Evolutionary conservation across 495 filamentous ascomycete species (phyloP).

Genomic region (Tuber brumale): DNA sequence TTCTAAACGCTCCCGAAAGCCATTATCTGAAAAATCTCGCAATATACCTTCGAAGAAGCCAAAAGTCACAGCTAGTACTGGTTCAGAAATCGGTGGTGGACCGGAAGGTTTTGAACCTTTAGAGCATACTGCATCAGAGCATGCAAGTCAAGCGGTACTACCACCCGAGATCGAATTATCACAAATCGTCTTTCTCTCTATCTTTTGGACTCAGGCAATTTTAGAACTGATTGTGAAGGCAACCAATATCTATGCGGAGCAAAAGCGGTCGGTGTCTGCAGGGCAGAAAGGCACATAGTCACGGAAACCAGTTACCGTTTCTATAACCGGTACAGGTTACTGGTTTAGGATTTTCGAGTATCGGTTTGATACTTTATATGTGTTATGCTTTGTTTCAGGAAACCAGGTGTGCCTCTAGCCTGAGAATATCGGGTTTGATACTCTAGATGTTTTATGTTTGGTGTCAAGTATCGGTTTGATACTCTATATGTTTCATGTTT

Average conservation of each 20-base stretch:
- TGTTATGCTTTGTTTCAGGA: too few relatives aligned
- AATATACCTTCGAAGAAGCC: background rate
- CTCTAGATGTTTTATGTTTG: too few relatives aligned
- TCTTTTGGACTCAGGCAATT: background rate
- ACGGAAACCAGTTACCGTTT: background rate
- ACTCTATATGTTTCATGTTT: too few relatives aligned
- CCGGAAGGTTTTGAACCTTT: background rate
- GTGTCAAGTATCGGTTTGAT: too few relatives aligned
- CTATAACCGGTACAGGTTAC: too few relatives aligned
- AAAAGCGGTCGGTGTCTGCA: background rate
- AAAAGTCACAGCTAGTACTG: background rate
- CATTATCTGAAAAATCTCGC: background rate
- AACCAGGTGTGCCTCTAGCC: too few relatives aligned
- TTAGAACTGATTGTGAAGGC: background rate
- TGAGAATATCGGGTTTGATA: too few relatives aligned
- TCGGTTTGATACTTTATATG: too few relatives aligned
- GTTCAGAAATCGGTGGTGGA: background rate
- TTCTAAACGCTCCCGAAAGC: background rate
- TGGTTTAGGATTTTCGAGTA: too few relatives aligned
- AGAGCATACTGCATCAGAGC: background rate
- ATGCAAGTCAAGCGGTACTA: background rate
- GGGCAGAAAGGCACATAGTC: background rate
- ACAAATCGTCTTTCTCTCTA: background rate
- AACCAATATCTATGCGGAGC: background rate
- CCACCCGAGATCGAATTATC: background rate